A percentile compares a stretch with the other conserved stretches of the same genome.
Evolutionary conservation across 495 filamentous ascomycete species (phyloP).

Genomic region (Penicillium pancosmium): DNA sequence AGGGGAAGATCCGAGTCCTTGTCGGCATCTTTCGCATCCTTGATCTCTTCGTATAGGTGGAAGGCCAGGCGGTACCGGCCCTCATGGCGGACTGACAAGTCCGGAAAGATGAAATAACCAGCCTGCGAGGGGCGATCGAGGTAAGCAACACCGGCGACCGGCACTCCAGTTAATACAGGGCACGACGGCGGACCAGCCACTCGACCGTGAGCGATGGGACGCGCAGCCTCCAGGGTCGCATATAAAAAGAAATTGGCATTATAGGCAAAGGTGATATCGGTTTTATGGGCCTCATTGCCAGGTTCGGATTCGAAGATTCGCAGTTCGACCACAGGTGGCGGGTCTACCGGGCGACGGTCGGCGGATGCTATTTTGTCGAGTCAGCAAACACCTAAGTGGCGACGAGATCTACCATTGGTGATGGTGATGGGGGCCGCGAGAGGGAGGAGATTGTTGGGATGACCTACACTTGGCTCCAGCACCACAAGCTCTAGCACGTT

Average conservation of each 20-base stretch:
- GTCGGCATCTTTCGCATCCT: constrained; percentile 70
- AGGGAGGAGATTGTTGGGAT: not conserved
- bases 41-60: constrained; percentile 90
- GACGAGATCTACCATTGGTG: not conserved
- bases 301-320: constrained; percentile 82
- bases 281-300: constrained; percentile 50
- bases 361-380: constrained; percentile 68
- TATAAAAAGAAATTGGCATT: constrained; percentile 98
- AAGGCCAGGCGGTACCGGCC: constrained; percentile 88
- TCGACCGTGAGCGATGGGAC: constrained; percentile 81
- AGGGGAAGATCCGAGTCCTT: constrained; percentile 44
- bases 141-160: constrained; percentile 96
- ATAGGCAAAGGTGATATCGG: constrained; percentile 87
- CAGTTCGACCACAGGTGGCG: constrained; percentile 93
- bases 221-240: constrained; percentile 85
- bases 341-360: constrained; percentile 94
- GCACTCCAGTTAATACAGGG: constrained; percentile 91
- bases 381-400: constrained; percentile 7
- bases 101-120: constrained; percentile 97
- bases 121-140: constrained; percentile 88
- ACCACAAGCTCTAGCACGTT: constrained; percentile 94
- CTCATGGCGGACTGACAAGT: constrained; percentile 95
- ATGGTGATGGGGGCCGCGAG: not conserved
- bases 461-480: constrained; percentile 89
- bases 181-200: constrained; percentile 67